These are phyloP conservation scores for Wickerhamomyces canadensis DNA, from an alignment of 805 yeast species.

Conservation along the genomic window DNA sequence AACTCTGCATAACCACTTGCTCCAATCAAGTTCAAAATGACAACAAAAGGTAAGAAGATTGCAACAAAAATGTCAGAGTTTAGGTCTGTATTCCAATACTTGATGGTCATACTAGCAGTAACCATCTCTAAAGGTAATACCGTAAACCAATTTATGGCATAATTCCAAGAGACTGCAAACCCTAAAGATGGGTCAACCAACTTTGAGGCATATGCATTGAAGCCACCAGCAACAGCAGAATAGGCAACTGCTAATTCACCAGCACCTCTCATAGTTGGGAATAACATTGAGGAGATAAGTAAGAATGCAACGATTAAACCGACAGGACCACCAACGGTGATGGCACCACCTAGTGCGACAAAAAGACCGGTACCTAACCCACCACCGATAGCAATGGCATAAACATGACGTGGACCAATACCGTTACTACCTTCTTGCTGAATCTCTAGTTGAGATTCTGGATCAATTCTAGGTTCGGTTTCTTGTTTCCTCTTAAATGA, in stretches of 20 bases:
- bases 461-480: not conserved
- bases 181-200: slow-evolving; percentile 53
- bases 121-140: slow-evolving; percentile 61
- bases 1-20: slow-evolving; percentile 58
- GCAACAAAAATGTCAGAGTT: slow-evolving; percentile 55
- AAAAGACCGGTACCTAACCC: slow-evolving; percentile 75
- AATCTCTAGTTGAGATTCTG: slow-evolving; percentile 22
- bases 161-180: slow-evolving; percentile 59
- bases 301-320: slow-evolving; percentile 50
- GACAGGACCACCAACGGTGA: slow-evolving; percentile 41
- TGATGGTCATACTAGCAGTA: slow-evolving; percentile 56
- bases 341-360: slow-evolving; percentile 50
- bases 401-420: slow-evolving; percentile 4
- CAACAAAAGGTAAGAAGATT: slow-evolving; percentile 42
- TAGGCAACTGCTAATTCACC: slow-evolving; percentile 65
- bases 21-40: slow-evolving; percentile 44
- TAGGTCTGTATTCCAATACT: slow-evolving; percentile 50
- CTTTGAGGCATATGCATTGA: slow-evolving; percentile 49
- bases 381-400: slow-evolving; percentile 68
- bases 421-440: slow-evolving; percentile 15
- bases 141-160: slow-evolving; percentile 57
- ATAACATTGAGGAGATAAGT: slow-evolving; percentile 52
- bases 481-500: slow-evolving; percentile 19
- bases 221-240: slow-evolving; percentile 55
- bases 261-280: slow-evolving; percentile 54